A percentile compares a stretch with the other conserved stretches of the same genome.
Conservation (phyloP, 345 rosid species). For the Carallia brachiata region DNA sequence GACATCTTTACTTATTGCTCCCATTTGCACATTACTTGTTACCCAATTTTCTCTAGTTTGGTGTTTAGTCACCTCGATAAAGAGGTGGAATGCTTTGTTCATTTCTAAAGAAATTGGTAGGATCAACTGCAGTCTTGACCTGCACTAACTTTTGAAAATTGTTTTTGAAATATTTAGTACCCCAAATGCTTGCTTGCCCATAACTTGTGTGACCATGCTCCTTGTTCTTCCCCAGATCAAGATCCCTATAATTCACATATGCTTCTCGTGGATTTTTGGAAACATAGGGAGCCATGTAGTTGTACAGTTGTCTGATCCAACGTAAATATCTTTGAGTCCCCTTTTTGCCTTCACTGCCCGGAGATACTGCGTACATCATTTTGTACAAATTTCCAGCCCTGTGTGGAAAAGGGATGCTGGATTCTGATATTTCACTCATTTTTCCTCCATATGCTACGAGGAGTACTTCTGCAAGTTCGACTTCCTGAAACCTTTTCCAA, state of each 20-base stretch:
- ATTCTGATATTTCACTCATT: constrained; percentile 49
- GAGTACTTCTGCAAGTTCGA: not conserved
- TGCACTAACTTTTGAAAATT: constrained; percentile 8
- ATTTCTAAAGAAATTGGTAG: constrained; percentile 13
- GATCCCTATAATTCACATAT: constrained; percentile 6
- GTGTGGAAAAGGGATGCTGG: constrained; percentile 51
- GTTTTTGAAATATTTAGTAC: not conserved
- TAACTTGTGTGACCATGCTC: constrained; percentile 8
- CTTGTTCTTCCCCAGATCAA: constrained; percentile 20
- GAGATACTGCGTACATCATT: constrained; percentile 35
- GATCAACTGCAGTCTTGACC: constrained; percentile 13
- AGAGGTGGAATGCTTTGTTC: constrained; percentile 21
- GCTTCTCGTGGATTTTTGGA: constrained; percentile 21
- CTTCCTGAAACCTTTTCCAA: constrained; percentile 31
- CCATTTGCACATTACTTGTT: too few relatives aligned
- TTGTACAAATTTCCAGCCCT: constrained; percentile 45
- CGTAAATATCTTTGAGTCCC: constrained; percentile 3
- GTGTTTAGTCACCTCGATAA: not conserved
- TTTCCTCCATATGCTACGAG: constrained; percentile 65
- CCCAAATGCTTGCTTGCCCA: constrained; percentile 2
- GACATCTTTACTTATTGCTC: too few relatives aligned
- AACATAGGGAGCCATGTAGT: constrained; percentile 48
- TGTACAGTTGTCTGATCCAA: constrained; percentile 43
- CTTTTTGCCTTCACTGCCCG: constrained; percentile 31
- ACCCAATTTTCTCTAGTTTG: too few relatives aligned